These are phyloP conservation scores for Podaxis sp. DNA, from an alignment of 768 basidiomycete species.

Conservation along the genomic window DNA sequence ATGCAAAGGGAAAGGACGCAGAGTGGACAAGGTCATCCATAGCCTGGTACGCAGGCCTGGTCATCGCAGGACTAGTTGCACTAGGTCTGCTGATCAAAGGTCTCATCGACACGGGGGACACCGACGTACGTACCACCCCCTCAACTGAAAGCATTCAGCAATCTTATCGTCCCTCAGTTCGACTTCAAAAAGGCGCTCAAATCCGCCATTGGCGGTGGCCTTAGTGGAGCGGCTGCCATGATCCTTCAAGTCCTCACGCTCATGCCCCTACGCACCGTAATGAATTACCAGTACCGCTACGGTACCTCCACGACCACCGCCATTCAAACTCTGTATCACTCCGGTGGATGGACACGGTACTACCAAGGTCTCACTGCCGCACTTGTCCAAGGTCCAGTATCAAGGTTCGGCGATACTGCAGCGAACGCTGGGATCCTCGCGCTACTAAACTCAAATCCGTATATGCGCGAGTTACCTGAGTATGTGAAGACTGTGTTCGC, in stretches of 20 bases:
- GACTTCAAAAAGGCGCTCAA: conserved; percentile 76
- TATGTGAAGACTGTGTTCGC: conserved; percentile 79
- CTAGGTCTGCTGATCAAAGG: conserved; percentile 64
- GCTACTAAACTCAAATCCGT: conserved; percentile 73
- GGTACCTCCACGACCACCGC: conserved; percentile 75
- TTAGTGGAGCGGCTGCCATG: conserved; percentile 94
- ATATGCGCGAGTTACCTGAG: conserved; percentile 61
- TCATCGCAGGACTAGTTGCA: conserved; percentile 34
- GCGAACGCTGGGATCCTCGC: conserved; percentile 93
- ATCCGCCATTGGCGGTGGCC: conserved; percentile 84
- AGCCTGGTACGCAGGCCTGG: conserved; percentile 30
- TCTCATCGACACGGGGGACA: conserved; percentile 67
- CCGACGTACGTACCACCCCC: conserved; percentile 46
- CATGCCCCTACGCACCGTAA: conserved; percentile 94
- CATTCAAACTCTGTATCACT: conserved; percentile 63
- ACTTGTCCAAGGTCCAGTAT: conserved; percentile 79
- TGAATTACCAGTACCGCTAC: conserved; percentile 96
- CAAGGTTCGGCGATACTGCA: conserved; percentile 93
- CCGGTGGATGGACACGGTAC: conserved; percentile 82
- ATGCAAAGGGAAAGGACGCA: neutral
- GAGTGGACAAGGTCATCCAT: conserved; percentile 1
- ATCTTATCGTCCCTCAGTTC: conserved; percentile 52
- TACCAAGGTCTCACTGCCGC: conserved; percentile 89
- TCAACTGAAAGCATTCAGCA: neutral
- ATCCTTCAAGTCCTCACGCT: conserved; percentile 87